phyloP scores from a whole-genome alignment of 1,284 basidiomycete species.

The Sporisorium graminicola region DNA sequence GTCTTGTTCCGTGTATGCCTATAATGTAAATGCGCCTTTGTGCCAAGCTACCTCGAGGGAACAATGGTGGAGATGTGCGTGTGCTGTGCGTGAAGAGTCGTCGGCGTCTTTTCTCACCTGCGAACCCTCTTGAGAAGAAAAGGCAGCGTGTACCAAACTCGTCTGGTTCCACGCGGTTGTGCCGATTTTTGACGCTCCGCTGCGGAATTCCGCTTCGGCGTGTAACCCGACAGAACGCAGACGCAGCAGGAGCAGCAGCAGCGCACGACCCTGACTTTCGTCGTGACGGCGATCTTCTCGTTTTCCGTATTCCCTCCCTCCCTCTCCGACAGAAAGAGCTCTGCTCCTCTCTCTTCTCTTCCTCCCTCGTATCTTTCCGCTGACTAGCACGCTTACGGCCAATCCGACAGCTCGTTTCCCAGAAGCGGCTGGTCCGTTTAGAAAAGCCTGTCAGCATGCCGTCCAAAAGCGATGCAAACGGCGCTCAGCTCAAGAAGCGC shows the following conservation, averaged over 20 bases:
- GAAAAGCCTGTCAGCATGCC: slow-evolving; percentile 4
- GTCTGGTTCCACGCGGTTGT: neutral
- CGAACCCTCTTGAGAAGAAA: too few species aligned
- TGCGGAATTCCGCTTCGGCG: neutral
- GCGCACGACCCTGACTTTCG: neutral
- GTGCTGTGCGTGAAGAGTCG: too few species aligned
- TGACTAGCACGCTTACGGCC: neutral
- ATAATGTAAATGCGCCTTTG: too few species aligned
- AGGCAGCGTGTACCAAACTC: too few species aligned
- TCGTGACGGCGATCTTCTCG: neutral
- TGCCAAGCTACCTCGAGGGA: too few species aligned
- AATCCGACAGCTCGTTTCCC: neutral
- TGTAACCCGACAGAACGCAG: neutral
- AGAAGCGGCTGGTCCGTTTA: neutral
- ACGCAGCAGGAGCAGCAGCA: neutral
- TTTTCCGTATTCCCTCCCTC: neutral
- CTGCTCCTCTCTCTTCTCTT: neutral
- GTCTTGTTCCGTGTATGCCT: too few species aligned
- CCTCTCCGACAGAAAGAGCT: too few species aligned
- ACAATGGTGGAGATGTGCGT: too few species aligned
- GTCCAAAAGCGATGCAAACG: neutral
- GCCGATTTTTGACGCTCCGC: neutral
- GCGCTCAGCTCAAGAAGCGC: slow-evolving; percentile 20
- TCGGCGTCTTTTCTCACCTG: too few species aligned
- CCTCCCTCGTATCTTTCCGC: neutral